phyloP scores from a whole-genome alignment of 2,329 filamentous ascomycete species.

The Scolecobasidium constrictum region DNA sequence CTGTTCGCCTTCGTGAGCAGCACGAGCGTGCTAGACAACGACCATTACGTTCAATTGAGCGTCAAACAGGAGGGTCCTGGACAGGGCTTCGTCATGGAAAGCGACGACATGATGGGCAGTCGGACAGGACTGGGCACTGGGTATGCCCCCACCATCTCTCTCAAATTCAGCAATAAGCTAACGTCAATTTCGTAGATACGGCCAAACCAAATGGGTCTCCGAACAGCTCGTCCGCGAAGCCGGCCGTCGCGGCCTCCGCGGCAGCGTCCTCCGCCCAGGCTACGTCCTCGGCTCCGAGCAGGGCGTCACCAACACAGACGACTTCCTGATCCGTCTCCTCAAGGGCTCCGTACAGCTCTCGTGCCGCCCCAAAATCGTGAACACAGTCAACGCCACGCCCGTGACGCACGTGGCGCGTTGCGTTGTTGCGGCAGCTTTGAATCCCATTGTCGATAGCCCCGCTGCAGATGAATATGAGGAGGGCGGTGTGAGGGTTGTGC shows the following conservation, averaged over 20 bases:
- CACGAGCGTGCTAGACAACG: conserved; percentile 70
- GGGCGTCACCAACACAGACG: conserved; percentile 68
- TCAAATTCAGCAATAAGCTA: neutral
- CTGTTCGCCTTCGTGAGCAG: conserved; percentile 72
- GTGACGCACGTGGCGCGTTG: conserved; percentile 76
- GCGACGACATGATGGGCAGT: conserved; percentile 69
- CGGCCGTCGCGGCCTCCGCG: conserved; percentile 62
- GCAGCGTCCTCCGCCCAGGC: conserved; percentile 69
- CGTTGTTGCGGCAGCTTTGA: conserved; percentile 62
- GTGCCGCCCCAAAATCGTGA: conserved; percentile 63
- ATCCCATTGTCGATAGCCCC: conserved; percentile 45
- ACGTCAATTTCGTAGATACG: conserved; percentile 22
- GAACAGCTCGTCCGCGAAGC: conserved; percentile 68
- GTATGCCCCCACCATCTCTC: conserved; percentile 44
- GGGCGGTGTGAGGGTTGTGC: conserved; percentile 46
- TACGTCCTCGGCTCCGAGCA: conserved; percentile 66
- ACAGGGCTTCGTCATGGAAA: conserved; percentile 51
- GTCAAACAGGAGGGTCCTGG: conserved; percentile 13
- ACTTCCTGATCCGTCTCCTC: conserved; percentile 77
- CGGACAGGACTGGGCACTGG: conserved; percentile 68
- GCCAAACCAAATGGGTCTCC: conserved; percentile 79
- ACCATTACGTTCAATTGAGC: conserved; percentile 69
- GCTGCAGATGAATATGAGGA: no score
- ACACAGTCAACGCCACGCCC: conserved; percentile 83
- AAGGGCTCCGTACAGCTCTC: conserved; percentile 80